Percentiles rank a stretch among this genome's conserved stretches.
These are phyloP conservation scores for Aleurites moluccanus DNA, from an alignment of 441 rosid species.

Conservation along the genomic window DNA sequence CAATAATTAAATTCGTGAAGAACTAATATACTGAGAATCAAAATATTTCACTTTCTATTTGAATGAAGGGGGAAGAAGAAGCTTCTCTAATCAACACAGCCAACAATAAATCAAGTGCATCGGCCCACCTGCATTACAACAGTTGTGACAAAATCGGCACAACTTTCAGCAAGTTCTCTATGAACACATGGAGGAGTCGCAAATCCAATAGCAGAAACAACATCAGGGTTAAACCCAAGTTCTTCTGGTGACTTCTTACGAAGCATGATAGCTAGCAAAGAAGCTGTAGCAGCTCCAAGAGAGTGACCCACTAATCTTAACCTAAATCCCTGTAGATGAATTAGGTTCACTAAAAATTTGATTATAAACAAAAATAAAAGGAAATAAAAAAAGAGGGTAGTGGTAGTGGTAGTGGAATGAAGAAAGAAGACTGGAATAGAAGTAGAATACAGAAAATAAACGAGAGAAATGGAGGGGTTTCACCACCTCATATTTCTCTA, in stretches of 20 bases:
- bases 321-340: constrained; percentile 75
- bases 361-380: neutral
- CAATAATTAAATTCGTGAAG: no score
- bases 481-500: constrained; percentile 65
- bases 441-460: neutral
- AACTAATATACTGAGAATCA: neutral
- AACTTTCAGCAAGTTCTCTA: constrained; percentile 74
- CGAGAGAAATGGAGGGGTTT: neutral
- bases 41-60: neutral
- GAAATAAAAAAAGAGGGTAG: neutral
- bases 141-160: constrained; percentile 72
- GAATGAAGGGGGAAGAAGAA: neutral
- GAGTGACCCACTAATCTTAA: constrained; percentile 95
- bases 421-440: neutral
- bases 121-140: constrained; percentile 84
- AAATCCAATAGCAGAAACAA: constrained; percentile 77
- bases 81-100: neutral
- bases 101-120: constrained; percentile 11
- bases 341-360: constrained; percentile 30
- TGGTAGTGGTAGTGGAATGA: no score
- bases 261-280: constrained; percentile 81
- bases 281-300: constrained; percentile 89
- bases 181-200: constrained; percentile 92
- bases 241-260: constrained; percentile 61
- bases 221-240: constrained; percentile 71